These are phyloP conservation scores for Scedosporium apiospermum DNA, from an alignment of 2,329 filamentous ascomycete genomes.

Conservation along the genomic window DNA sequence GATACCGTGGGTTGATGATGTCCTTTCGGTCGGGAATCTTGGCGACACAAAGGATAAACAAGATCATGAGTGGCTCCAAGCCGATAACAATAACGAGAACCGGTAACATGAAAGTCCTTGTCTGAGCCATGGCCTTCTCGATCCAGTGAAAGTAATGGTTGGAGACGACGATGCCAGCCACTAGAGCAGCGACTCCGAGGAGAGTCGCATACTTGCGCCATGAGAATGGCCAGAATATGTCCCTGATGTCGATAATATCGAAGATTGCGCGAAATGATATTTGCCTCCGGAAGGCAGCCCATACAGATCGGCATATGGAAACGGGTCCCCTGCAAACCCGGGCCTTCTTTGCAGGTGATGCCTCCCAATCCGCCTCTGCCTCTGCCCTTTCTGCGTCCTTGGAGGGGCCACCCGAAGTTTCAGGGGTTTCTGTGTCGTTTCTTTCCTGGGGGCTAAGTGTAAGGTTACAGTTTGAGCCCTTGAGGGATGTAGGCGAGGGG, in stretches of 20 bases:
- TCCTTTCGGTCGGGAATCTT: background rate
- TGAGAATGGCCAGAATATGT: background rate
- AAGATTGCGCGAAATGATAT: background rate
- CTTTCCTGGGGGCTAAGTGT: too few species aligned
- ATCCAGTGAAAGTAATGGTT: background rate
- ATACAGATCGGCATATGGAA: background rate
- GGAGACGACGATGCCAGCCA: background rate
- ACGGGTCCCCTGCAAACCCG: background rate
- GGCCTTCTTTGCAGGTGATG: too few species aligned
- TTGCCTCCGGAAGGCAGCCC: background rate
- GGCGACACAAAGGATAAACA: background rate
- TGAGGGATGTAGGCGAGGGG: background rate
- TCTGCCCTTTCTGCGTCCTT: background rate
- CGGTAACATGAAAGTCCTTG: background rate
- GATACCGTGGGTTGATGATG: background rate
- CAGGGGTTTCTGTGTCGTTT: too few species aligned
- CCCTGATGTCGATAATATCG: background rate
- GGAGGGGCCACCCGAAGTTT: background rate
- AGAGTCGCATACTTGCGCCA: background rate
- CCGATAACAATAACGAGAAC: slow-evolving; percentile 3
- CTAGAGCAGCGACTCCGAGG: background rate
- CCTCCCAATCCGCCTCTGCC: background rate
- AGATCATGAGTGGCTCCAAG: background rate
- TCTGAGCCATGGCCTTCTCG: slow-evolving; percentile 1
- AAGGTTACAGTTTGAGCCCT: background rate